Percentiles rank a stretch among this genome's conserved stretches.
These are phyloP conservation scores for Musa troglodytarum DNA, from an alignment of 176 grass and related monocot genomes.

Conservation along the genomic window DNA sequence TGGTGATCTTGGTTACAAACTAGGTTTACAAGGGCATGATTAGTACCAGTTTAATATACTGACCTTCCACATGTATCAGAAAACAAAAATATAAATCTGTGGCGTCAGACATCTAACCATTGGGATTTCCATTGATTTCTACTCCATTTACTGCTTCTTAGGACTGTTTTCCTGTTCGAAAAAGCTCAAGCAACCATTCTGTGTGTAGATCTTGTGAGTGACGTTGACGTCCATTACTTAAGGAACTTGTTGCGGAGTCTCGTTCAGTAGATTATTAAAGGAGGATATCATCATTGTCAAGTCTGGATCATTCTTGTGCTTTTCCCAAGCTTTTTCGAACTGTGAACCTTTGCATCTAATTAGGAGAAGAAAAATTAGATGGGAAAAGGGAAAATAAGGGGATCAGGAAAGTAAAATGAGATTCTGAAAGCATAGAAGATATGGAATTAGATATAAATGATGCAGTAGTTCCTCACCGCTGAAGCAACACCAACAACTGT, in stretches of 20 bases:
- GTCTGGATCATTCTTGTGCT: constrained; percentile 70
- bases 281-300: constrained; percentile 42
- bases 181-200: too few relatives aligned
- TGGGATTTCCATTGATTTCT: too few relatives aligned
- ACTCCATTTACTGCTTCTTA: too few relatives aligned
- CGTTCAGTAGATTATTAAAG: constrained; percentile 33
- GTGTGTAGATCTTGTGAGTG: too few relatives aligned
- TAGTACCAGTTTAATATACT: too few relatives aligned
- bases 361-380: not conserved
- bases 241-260: not conserved
- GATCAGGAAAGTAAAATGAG: not conserved
- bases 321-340: constrained; percentile 73
- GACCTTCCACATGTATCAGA: too few relatives aligned
- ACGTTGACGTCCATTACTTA: too few relatives aligned
- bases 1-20: too few relatives aligned
- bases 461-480: constrained; percentile 40
- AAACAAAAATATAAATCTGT: too few relatives aligned
- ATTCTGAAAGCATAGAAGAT: not conserved
- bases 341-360: constrained; percentile 67
- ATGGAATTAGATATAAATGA: not conserved
- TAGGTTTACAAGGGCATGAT: too few relatives aligned
- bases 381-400: not conserved
- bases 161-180: too few relatives aligned
- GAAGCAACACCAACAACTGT: constrained; percentile 44
- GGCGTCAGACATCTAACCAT: too few relatives aligned